Conservation (phyloP, 805 yeast genomes). For the Pichia thaimueangensis region DNA sequence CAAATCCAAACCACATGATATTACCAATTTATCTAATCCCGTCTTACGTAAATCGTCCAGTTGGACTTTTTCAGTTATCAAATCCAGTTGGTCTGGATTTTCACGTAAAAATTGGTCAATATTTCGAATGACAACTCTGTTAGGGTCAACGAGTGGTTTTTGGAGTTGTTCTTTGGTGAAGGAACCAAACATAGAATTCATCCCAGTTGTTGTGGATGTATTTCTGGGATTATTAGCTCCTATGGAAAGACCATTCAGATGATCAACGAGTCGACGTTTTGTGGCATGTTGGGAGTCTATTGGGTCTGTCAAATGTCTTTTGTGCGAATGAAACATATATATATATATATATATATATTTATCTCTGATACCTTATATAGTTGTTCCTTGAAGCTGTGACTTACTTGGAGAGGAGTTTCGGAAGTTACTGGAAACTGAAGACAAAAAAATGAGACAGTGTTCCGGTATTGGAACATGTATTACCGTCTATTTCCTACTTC, state of each 20-base stretch:
- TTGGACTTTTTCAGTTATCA: slow-evolving; percentile 11
- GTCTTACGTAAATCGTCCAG: slow-evolving; percentile 11
- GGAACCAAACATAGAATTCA: slow-evolving; percentile 10
- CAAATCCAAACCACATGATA: slow-evolving; percentile 11
- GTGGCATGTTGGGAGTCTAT: slow-evolving; percentile 7
- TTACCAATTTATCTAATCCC: slow-evolving; percentile 13
- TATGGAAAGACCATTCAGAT: slow-evolving; percentile 5
- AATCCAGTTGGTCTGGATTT: slow-evolving; percentile 16
- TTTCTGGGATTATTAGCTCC: too few relatives aligned
- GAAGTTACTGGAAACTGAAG: too few relatives aligned
- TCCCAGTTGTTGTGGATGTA: too few relatives aligned
- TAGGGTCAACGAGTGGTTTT: slow-evolving; percentile 9
- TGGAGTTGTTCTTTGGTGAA: slow-evolving; percentile 8
- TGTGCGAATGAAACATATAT: slow-evolving; percentile 1
- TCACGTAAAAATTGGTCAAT: slow-evolving; percentile 21
- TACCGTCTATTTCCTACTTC: too few relatives aligned
- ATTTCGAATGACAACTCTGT: slow-evolving; percentile 15
- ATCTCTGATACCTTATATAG: too few relatives aligned
- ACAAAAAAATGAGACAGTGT: too few relatives aligned
- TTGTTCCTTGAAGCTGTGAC: too few relatives aligned
- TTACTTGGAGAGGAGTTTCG: too few relatives aligned
- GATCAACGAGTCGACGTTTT: slow-evolving; percentile 14
- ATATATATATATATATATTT: too few relatives aligned
- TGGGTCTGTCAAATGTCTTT: slow-evolving; percentile 4
- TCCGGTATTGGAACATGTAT: too few relatives aligned